These are phyloP conservation scores for Tylopilus subfusipes DNA, from an alignment of 768 basidiomycete genomes.

Conservation along the genomic window DNA sequence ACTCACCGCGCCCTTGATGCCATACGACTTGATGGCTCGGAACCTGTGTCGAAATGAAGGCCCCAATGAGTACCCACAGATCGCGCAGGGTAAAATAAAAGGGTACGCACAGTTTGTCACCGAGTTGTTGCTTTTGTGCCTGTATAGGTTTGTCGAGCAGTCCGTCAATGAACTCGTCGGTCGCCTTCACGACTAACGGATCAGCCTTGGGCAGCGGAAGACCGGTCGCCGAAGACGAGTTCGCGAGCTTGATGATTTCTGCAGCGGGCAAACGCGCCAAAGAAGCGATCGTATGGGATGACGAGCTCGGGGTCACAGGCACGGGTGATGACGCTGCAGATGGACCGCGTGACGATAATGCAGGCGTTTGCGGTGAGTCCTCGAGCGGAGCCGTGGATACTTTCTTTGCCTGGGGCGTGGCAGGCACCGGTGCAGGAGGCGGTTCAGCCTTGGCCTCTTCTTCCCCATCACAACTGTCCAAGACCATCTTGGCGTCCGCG, in stretches of 20 bases:
- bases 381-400: conserved; percentile 34
- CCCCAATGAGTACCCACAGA: conserved; percentile 17
- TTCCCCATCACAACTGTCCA: conserved; percentile 68
- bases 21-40: conserved; percentile 66
- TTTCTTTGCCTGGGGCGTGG: conserved; percentile 67
- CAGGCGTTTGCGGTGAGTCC: conserved; percentile 71
- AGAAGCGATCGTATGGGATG: conserved; percentile 59
- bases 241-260: conserved; percentile 69
- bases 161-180: conserved; percentile 69
- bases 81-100: conserved; percentile 8
- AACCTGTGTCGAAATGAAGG: conserved; percentile 38
- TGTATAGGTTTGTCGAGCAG: conserved; percentile 52
- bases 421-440: conserved; percentile 36
- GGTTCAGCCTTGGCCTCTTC: conserved; percentile 35
- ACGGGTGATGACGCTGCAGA: conserved; percentile 69
- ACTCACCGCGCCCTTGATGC: conserved; percentile 76
- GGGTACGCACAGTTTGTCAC: conserved; percentile 64
- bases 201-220: conserved; percentile 70
- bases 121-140: conserved; percentile 74
- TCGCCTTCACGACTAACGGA: conserved; percentile 60
- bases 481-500: conserved; percentile 74
- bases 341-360: conserved; percentile 68
- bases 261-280: conserved; percentile 71
- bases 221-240: conserved; percentile 41
- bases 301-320: conserved; percentile 55